These are phyloP conservation scores for Spencermartinsiella ligniputridi DNA, from an alignment of 1,139 yeast genomes.

Conservation along the genomic window DNA sequence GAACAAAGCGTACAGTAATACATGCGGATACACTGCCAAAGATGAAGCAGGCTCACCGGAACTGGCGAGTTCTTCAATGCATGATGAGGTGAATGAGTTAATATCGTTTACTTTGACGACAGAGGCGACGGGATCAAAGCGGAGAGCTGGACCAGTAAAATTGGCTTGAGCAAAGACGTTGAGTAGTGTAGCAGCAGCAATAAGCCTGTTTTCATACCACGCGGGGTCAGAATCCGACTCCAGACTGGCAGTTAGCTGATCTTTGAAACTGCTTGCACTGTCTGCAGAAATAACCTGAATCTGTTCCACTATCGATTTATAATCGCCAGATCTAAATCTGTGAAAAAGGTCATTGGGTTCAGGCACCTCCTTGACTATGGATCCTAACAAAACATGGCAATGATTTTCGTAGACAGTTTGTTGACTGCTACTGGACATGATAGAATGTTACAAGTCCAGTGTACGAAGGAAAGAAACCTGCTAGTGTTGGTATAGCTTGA, in stretches of 20 bases:
- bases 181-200: constrained; percentile 43
- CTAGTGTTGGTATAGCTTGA: too few species aligned
- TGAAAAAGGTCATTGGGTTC: neutral
- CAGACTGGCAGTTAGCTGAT: too few species aligned
- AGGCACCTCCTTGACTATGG: too few species aligned
- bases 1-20: constrained; percentile 27
- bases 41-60: constrained; percentile 35
- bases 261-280: neutral
- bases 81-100: constrained; percentile 13
- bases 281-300: neutral
- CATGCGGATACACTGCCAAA: constrained; percentile 30
- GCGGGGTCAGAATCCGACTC: too few species aligned
- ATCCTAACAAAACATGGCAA: too few species aligned
- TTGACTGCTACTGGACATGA: too few species aligned
- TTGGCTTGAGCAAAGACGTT: constrained; percentile 73
- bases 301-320: neutral
- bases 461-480: too few species aligned
- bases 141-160: constrained; percentile 75
- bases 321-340: neutral
- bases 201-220: too few species aligned
- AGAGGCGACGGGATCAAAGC: constrained; percentile 30
- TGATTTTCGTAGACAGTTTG: too few species aligned
- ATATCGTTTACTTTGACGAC: neutral
- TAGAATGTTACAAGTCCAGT: too few species aligned
- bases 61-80: constrained; percentile 17